Conservation (phyloP, 768 basidiomycete genomes). For the Paxillus rubicundulus region DNA sequence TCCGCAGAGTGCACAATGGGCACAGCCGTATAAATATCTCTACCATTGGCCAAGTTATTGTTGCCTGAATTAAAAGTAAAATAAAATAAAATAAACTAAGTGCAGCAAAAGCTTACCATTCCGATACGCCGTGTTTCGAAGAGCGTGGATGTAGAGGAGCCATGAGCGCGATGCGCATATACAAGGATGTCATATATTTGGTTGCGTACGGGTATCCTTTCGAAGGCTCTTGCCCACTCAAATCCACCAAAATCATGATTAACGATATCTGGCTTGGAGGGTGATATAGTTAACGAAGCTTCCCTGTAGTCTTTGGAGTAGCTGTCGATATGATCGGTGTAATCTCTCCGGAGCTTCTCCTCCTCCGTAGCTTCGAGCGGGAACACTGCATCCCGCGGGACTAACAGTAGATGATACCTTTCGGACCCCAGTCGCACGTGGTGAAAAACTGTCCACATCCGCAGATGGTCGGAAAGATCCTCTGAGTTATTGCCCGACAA, state of each 20-base stretch:
- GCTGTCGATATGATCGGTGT: conserved; percentile 39
- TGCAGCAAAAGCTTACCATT: conserved; percentile 45
- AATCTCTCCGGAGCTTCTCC: conserved; percentile 48
- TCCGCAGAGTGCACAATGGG: conserved; percentile 48
- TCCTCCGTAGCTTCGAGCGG: conserved; percentile 47
- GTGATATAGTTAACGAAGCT: conserved; percentile 8
- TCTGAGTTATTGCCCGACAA: conserved; percentile 37
- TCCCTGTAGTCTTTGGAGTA: neutral
- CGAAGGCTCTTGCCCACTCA: conserved; percentile 43
- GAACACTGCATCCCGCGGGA: conserved; percentile 60
- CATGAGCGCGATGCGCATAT: conserved; percentile 63
- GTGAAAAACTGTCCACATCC: conserved; percentile 57
- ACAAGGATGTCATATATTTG: conserved; percentile 70
- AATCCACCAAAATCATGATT: conserved; percentile 27
- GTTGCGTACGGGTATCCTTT: conserved; percentile 60
- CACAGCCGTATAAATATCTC: conserved; percentile 65
- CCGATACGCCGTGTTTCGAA: conserved; percentile 54
- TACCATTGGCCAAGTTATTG: conserved; percentile 72
- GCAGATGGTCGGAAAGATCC: conserved; percentile 40
- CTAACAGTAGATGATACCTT: conserved; percentile 53
- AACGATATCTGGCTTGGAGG: conserved; percentile 16
- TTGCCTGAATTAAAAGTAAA: conserved; percentile 48
- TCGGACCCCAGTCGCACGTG: conserved; percentile 61
- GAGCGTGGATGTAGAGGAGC: conserved; percentile 52
- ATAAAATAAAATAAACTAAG: too few species aligned